These are phyloP conservation scores for Luvunga scandens DNA, from an alignment of 345 rosid genomes.

Conservation along the genomic window DNA sequence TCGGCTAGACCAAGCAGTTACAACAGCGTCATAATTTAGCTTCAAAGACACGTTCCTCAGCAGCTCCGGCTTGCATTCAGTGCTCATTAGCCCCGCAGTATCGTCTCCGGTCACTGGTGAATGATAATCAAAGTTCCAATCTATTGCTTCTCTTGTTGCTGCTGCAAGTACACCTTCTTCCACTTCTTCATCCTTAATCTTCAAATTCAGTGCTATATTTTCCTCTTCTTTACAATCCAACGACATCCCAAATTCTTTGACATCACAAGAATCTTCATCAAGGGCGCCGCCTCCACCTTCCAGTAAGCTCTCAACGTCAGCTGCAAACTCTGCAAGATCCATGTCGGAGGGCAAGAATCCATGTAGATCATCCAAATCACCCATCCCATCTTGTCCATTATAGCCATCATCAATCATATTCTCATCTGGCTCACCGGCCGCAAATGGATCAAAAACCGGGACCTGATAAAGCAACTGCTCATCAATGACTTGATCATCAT, in stretches of 20 bases:
- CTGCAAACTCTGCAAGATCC: conserved; percentile 48
- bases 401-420: conserved; percentile 14
- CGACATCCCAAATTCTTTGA: conserved; percentile 14
- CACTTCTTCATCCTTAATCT: conserved; percentile 36
- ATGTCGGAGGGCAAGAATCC: conserved; percentile 41
- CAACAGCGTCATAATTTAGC: conserved; percentile 48
- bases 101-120: conserved; percentile 4
- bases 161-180: not conserved
- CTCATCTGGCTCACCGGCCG: conserved; percentile 4
- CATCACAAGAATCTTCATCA: conserved; percentile 25
- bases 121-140: conserved; percentile 25
- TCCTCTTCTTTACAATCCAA: conserved; percentile 18
- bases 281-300: conserved; percentile 22
- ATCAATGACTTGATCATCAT: conserved; percentile 26
- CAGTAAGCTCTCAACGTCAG: conserved; percentile 49
- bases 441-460: conserved; percentile 48
- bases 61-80: conserved; percentile 18
- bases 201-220: conserved; percentile 14
- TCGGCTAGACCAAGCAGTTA: conserved; percentile 46
- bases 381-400: conserved; percentile 13
- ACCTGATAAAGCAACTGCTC: conserved; percentile 43
- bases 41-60: conserved; percentile 32
- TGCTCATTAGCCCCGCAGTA: conserved; percentile 1
- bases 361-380: conserved; percentile 27
- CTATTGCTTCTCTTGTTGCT: not conserved